phyloP scores from a whole-genome alignment of 768 basidiomycete genomes.

The Mycena indigotica region DNA sequence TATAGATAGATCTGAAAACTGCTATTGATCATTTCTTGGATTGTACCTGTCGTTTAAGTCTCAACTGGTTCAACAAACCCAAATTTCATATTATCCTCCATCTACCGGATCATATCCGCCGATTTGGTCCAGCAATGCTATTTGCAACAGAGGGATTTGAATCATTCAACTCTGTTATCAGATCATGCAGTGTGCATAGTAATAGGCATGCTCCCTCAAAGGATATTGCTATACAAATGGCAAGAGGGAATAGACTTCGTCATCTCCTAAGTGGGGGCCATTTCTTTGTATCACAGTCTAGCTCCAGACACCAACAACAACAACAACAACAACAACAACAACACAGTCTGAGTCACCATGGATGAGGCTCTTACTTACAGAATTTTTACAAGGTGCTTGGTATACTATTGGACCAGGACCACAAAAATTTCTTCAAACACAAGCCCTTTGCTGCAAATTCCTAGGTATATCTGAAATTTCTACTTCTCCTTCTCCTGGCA shows the following conservation, averaged over 20 bases:
- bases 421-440: no score
- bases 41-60: conserved; percentile 32
- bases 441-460: no score
- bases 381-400: no score
- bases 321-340: background rate
- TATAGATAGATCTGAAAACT: conserved; percentile 17
- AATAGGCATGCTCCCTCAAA: conserved; percentile 35
- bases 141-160: conserved; percentile 48
- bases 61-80: conserved; percentile 43
- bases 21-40: conserved; percentile 39
- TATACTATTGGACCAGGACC: no score
- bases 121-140: conserved; percentile 44
- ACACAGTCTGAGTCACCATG: background rate
- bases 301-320: background rate
- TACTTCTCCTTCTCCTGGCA: no score
- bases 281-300: no score
- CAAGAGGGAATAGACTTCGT: conserved; percentile 18
- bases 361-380: background rate
- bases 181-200: conserved; percentile 32
- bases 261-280: conserved; percentile 27
- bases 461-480: no score
- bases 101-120: conserved; percentile 35
- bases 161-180: conserved; percentile 42
- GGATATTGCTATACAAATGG: conserved; percentile 25
- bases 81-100: conserved; percentile 47